These are phyloP conservation scores for Candida succiphila DNA, from an alignment of 805 yeast species.

Conservation along the genomic window DNA sequence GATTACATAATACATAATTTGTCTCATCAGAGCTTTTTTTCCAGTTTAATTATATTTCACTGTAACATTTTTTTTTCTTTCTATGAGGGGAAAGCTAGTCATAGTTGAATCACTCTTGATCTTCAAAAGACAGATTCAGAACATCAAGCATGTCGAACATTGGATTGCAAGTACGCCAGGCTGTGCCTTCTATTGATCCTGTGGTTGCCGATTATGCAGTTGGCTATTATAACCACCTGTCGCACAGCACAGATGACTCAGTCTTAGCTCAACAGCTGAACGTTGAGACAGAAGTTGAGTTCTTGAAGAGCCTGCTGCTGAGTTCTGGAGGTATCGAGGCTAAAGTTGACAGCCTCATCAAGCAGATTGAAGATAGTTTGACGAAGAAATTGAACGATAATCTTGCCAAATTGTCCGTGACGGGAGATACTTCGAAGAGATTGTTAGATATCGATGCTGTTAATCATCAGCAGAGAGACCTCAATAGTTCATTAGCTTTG, in stretches of 20 bases:
- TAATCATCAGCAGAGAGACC: conserved; percentile 60
- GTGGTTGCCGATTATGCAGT: conserved; percentile 84
- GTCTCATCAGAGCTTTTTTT: neutral
- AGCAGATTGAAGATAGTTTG: conserved; percentile 37
- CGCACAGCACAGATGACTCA: conserved; percentile 70
- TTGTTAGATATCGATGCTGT: conserved; percentile 70
- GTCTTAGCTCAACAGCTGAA: conserved; percentile 69
- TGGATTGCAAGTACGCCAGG: conserved; percentile 62
- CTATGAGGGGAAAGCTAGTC: too few species aligned
- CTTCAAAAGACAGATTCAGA: too few species aligned
- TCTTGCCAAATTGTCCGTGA: conserved; percentile 62
- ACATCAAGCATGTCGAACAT: conserved; percentile 23
- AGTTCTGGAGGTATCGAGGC: conserved; percentile 75
- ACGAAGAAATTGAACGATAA: conserved; percentile 49
- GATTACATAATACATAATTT: neutral
- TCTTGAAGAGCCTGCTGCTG: conserved; percentile 51
- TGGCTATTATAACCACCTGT: conserved; percentile 80
- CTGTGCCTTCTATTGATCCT: conserved; percentile 79
- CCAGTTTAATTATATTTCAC: neutral
- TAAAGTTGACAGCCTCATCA: conserved; percentile 41
- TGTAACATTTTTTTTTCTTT: conserved; percentile 1
- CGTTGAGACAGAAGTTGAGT: conserved; percentile 56
- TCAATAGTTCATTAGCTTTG: conserved; percentile 65
- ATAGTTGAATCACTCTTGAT: too few species aligned
- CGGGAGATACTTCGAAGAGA: conserved; percentile 85